Evolutionary conservation across 1,139 yeast species (phyloP).

Genomic region (Kodamaea arcana): DNA sequence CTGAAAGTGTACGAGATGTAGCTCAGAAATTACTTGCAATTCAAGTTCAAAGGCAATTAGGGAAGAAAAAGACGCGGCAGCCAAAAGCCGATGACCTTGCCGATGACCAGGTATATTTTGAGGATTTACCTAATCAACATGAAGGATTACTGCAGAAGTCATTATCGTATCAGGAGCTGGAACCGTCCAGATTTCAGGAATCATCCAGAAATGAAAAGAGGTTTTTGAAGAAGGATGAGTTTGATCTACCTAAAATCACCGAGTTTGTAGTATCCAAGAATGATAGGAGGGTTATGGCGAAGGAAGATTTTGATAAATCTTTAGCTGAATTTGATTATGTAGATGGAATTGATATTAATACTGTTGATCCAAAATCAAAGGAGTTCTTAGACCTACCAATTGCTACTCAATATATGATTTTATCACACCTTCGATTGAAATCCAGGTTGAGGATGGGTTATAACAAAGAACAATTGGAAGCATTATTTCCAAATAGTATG

Average conservation of each 20-base stretch:
- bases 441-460: slow-evolving; percentile 95
- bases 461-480: slow-evolving; percentile 77
- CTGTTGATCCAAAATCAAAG: slow-evolving; percentile 64
- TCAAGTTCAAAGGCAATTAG: slow-evolving; percentile 61
- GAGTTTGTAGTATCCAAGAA: slow-evolving; percentile 33
- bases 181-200: slow-evolving; percentile 1
- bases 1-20: slow-evolving; percentile 65
- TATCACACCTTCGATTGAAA: slow-evolving; percentile 75
- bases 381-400: slow-evolving; percentile 67
- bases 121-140: slow-evolving; percentile 35
- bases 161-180: slow-evolving; percentile 4
- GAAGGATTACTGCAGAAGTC: slow-evolving; percentile 2
- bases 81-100: background rate
- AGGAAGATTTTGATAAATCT: slow-evolving; percentile 59
- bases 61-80: slow-evolving; percentile 23
- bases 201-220: slow-evolving; percentile 6
- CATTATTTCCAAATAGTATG: slow-evolving; percentile 76
- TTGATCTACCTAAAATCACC: slow-evolving; percentile 69
- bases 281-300: slow-evolving; percentile 74
- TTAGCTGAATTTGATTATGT: slow-evolving; percentile 61
- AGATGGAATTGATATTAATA: slow-evolving; percentile 66
- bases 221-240: slow-evolving; percentile 62
- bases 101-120: slow-evolving; percentile 32
- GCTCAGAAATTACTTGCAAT: slow-evolving; percentile 80
- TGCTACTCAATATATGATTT: slow-evolving; percentile 81